These are phyloP conservation scores for Linum tenue DNA, from an alignment of 345 rosid species.

Conservation along the genomic window DNA sequence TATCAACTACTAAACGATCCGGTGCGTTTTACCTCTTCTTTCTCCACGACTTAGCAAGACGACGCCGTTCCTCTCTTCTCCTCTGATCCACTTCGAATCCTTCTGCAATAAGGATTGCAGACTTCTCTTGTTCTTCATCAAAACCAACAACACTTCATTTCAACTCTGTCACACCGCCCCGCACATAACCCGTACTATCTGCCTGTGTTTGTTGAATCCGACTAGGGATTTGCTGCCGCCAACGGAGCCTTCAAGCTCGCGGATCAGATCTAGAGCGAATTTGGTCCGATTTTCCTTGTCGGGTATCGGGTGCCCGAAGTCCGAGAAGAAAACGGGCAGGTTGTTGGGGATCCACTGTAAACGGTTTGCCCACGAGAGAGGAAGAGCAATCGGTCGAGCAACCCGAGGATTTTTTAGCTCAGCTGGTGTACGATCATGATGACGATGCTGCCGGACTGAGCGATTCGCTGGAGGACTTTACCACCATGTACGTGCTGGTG, in stretches of 20 bases:
- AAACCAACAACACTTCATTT: no score
- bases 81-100: no score
- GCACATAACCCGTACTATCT: constrained; percentile 58
- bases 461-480: constrained; percentile 85
- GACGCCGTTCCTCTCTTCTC: no score
- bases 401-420: constrained; percentile 68
- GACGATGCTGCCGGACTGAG: constrained; percentile 87
- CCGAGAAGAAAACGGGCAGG: constrained; percentile 50
- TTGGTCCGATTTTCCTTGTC: no score
- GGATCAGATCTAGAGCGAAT: constrained; percentile 66
- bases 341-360: constrained; percentile 58
- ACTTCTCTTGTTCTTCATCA: no score
- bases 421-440: constrained; percentile 94
- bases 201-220: constrained; percentile 65
- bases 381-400: constrained; percentile 68
- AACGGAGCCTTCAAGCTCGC: constrained; percentile 79
- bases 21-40: no score
- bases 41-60: no score
- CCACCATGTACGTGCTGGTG: constrained; percentile 88
- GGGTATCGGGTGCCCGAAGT: constrained; percentile 78
- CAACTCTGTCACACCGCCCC: constrained; percentile 18
- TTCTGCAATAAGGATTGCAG: no score
- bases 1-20: no score
- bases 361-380: constrained; percentile 84
- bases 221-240: constrained; percentile 72